Evolutionary conservation across 1,139 yeast genomes (phyloP).

Genomic region (Sugiyamaella sp.): DNA sequence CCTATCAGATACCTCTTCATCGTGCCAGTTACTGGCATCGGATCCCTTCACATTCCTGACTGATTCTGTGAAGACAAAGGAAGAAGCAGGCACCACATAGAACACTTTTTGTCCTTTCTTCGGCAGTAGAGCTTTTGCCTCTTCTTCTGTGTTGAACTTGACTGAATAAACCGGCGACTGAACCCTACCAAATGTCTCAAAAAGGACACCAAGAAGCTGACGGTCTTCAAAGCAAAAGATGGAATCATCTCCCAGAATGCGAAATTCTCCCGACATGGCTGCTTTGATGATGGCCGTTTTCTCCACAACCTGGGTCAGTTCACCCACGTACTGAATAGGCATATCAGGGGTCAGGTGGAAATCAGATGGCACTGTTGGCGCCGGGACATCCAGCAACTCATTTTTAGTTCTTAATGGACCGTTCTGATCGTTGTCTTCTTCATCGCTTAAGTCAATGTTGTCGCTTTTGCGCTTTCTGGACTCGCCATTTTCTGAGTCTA

Average conservation of each 20-base stretch:
- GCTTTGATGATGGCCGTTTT: conserved; percentile 74
- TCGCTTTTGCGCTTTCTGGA: conserved; percentile 13
- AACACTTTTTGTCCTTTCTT: conserved; percentile 62
- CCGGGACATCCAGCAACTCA: conserved; percentile 69
- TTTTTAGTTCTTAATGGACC: conserved; percentile 78
- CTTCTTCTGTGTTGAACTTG: conserved; percentile 60
- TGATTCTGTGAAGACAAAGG: conserved; percentile 74
- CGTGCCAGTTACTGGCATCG: conserved; percentile 93
- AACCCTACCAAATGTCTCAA: conserved; percentile 89
- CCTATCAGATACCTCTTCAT: conserved; percentile 89
- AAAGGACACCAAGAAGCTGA: conserved; percentile 74
- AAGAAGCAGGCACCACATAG: conserved; percentile 80
- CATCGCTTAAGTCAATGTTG: conserved; percentile 31
- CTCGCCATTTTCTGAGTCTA: conserved; percentile 24
- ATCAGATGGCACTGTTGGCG: conserved; percentile 70
- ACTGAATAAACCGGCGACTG: conserved; percentile 84
- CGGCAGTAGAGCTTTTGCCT: conserved; percentile 49
- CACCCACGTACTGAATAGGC: conserved; percentile 74
- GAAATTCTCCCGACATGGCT: conserved; percentile 77
- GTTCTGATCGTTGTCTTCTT: conserved; percentile 42
- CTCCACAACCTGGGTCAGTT: conserved; percentile 70
- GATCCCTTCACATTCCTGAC: conserved; percentile 76
- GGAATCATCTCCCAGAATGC: conserved; percentile 81
- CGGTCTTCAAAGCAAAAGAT: conserved; percentile 77
- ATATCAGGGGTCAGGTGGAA: conserved; percentile 60